Base-by-base conservation (phyloP, 2,329 filamentous ascomycete genomes). In the Colletotrichum zoysiae region DNA sequence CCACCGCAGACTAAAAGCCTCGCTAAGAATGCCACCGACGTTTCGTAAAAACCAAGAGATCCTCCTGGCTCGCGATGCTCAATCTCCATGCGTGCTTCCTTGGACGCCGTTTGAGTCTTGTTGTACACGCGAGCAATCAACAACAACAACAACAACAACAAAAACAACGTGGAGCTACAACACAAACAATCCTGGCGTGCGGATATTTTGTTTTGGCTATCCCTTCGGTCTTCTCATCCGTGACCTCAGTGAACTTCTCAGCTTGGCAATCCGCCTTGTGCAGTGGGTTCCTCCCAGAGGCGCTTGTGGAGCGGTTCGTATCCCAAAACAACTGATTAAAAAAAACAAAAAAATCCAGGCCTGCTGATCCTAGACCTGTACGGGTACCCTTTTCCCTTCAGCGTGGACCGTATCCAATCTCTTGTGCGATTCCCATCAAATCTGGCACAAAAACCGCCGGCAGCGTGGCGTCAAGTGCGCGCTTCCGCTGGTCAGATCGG, bases 1-100 rank as follows among this genome's bases (percentile, higher is more conserved):
- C 50, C 18, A 30, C 18, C 38, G 40, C 11, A 40, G 40, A 20
- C 51, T 57, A 44, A 51, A 51, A 35, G 20, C 44, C 20, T 51
- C 23, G 51, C 18, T 53, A 46, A 58, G 68, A 68, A 71, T 71
- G 64, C 48, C 14, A 51, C 18, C 57, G 23, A 40, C 65, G 57
- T 57, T 61, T 71, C 44, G 50, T n/a, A 23, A 40, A 9, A 35
- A 35, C n/a, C 7, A 42, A 38, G 38, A 38, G 16, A 26, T 16
- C 40, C 8, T 64, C 50, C 30, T 33, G 40, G 42, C n/a, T 26
- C 38, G 18, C 30, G 44, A 57, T 14, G 44, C 12, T 51, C 65
- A 68, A 68, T 71, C n/a, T 71, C 64, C 23, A 53, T 16, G 50
- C 68, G 51, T 68, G 40, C 58, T 56, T 67, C 67, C 59, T 55